Base-by-base conservation (phyloP, 805 yeast species). In the Pichia thaimueangensis region DNA sequence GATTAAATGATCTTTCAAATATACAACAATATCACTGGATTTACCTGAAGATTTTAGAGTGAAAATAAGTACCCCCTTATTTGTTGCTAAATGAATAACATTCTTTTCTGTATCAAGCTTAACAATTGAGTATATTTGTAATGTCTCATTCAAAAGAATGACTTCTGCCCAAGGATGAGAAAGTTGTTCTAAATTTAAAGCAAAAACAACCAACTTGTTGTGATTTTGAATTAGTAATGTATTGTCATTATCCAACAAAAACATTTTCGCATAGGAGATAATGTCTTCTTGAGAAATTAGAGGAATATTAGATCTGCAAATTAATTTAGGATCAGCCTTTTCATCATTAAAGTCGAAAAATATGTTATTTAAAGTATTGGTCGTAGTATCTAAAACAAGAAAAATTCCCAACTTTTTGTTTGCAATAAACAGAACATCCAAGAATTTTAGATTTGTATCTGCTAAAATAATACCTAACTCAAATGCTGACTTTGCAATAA, bases 91-190 rank as follows among this genome's bases (percentile, higher is more conserved):
- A 12, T 65, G 36, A 3, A 58, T 34, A 3, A 48, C 24, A 19
- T 39, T 37, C 3, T 44, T 38, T 12, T 9, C 16, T 4, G 12
- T 5, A 19, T 39, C 30, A 9, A 47, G 45, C 58, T 36, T 5
- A 57, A 86, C 86, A 43, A 67, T 60, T 0, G 89, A 88, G 28
- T 82, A 62, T 16, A 86, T 64, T 0, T 67, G 57, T 5, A 80
- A 69, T 15, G 70, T 68, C 1, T 68, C 46, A 46, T 76, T 77
- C 49, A 89, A 73, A 6, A 70, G 63, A 11, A 89, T 68, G 11
- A 76, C 66, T 57, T 91, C 97, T 59, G 88, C 95, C 96, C 96
- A 89, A 52, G 80, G 72, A 45, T 24, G 21, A 10, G 15, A 23
- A 10, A 20, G 17, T 4, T 13, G 23, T 6, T 23, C 28, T 52